phyloP scores from a whole-genome alignment of 2,329 filamentous ascomycete genomes.

The Nemania abortiva region DNA sequence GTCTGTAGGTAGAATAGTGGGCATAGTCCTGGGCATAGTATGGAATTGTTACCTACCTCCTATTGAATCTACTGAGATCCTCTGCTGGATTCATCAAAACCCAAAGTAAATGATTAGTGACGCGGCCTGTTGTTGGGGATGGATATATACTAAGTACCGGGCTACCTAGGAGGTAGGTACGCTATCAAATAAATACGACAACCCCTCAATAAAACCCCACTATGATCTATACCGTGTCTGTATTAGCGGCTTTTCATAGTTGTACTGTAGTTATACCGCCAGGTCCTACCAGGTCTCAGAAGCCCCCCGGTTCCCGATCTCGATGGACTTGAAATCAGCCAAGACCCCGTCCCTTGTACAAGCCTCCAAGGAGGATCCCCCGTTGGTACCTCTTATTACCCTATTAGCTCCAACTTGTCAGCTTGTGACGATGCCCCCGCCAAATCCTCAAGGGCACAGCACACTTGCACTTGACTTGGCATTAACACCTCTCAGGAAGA shows the following conservation, averaged over 20 bases:
- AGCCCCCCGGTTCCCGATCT: slow-evolving; percentile 27
- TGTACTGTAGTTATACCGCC: background rate
- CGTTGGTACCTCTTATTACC: slow-evolving; percentile 19
- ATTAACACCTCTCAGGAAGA: slow-evolving; percentile 24
- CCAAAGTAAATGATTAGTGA: background rate
- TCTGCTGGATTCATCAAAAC: background rate
- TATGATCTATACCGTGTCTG: background rate
- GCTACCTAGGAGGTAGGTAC: background rate
- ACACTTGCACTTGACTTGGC: slow-evolving; percentile 20
- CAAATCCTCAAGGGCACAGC: slow-evolving; percentile 13
- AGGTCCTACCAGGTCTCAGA: background rate
- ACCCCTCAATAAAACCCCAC: background rate
- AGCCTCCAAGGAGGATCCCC: slow-evolving; percentile 9
- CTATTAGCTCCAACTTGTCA: slow-evolving; percentile 22
- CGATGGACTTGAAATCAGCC: slow-evolving; percentile 32
- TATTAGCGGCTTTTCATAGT: no score
- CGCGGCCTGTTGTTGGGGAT: background rate
- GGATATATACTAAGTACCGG: background rate
- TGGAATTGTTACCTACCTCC: no score
- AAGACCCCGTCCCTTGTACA: slow-evolving; percentile 12
- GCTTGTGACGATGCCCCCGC: slow-evolving; percentile 34
- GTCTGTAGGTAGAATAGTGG: no score
- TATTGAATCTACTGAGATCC: no score
- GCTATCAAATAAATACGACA: background rate
- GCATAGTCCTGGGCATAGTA: no score